These are phyloP conservation scores for Plasmodium blacklocki DNA, from an alignment of 169 alveolate genomes.

Conservation along the genomic window DNA sequence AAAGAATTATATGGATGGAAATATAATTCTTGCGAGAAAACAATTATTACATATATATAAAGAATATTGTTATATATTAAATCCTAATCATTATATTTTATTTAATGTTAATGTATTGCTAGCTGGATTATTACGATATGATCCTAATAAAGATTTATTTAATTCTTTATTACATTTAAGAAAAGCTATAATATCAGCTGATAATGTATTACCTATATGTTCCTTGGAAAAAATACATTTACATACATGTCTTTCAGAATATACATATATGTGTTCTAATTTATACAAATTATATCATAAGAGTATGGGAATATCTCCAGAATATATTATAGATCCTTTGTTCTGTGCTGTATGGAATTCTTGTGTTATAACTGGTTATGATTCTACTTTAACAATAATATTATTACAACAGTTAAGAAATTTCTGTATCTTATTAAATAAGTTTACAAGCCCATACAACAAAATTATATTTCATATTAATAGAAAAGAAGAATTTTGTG, in stretches of 20 bases:
- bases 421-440: conserved; percentile 79
- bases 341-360: conserved; percentile 86
- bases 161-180: conserved; percentile 81
- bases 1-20: conserved; percentile 79
- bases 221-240: conserved; percentile 89
- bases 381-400: conserved; percentile 78
- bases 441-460: conserved; percentile 79
- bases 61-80: conserved; percentile 85
- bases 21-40: conserved; percentile 81
- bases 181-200: conserved; percentile 88
- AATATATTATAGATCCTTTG: conserved; percentile 79
- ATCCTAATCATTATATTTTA: conserved; percentile 88
- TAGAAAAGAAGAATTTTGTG: conserved; percentile 76
- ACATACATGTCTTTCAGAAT: conserved; percentile 86
- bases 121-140: conserved; percentile 87
- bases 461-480: conserved; percentile 72
- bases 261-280: conserved; percentile 79
- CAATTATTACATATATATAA: conserved; percentile 79
- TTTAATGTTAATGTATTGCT: conserved; percentile 87
- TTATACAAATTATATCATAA: conserved; percentile 57
- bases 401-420: conserved; percentile 81
- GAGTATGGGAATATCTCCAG: conserved; percentile 48
- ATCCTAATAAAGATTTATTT: conserved; percentile 82
- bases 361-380: conserved; percentile 81
- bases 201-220: conserved; percentile 87